Evolutionary conservation across 2,329 filamentous ascomycete species (phyloP).

Genomic region (Diaporthe sp.): DNA sequence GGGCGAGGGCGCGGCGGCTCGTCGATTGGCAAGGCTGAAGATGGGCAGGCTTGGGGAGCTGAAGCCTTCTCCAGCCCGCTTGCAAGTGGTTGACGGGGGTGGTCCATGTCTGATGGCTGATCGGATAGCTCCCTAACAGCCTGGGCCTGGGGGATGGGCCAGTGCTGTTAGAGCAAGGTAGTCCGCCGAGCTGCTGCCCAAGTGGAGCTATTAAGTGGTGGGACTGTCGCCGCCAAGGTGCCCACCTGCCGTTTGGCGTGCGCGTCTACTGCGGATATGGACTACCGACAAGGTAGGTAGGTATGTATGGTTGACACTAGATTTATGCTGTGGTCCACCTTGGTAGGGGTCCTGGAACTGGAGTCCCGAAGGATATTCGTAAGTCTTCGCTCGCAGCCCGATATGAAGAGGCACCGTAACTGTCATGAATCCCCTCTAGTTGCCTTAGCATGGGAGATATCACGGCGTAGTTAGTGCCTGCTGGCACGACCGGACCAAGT

Average conservation of each 20-base stretch:
- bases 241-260: background rate
- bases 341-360: background rate
- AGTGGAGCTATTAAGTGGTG: background rate
- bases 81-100: background rate
- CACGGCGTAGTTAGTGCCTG: background rate
- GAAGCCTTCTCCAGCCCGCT: background rate
- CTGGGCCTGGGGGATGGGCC: background rate
- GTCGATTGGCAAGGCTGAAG: slow-evolving; percentile 22
- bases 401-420: background rate
- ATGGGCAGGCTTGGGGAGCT: background rate
- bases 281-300: no score
- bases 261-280: background rate
- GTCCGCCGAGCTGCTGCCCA: background rate
- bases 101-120: slow-evolving; percentile 13
- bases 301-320: background rate
- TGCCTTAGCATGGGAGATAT: background rate
- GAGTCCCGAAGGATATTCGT: background rate
- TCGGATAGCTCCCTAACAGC: background rate
- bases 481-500: background rate
- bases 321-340: background rate
- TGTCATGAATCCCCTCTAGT: background rate
- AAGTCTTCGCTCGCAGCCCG: background rate
- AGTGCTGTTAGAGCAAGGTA: background rate
- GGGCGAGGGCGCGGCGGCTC: background rate
- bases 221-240: background rate